phyloP scores from a whole-genome alignment of 768 basidiomycete genomes.

The Pisolithus microcarpus region DNA sequence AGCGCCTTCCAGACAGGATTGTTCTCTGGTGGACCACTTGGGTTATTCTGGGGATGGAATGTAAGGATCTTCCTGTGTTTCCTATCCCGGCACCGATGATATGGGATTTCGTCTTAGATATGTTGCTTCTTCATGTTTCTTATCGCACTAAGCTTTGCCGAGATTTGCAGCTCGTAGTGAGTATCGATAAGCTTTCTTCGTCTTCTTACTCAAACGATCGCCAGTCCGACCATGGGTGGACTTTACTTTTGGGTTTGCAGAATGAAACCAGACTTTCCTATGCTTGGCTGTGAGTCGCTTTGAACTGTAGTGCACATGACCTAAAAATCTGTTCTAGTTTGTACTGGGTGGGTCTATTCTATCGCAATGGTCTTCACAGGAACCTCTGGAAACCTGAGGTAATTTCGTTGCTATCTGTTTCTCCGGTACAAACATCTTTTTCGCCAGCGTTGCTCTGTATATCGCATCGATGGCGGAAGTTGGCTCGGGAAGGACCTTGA shows the following conservation, averaged over 20 bases:
- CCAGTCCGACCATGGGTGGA: constrained; percentile 51
- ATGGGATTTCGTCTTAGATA: too few relatives aligned
- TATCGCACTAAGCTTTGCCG: too few relatives aligned
- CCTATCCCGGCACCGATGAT: too few relatives aligned
- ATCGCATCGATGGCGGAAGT: constrained; percentile 42
- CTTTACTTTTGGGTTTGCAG: constrained; percentile 60
- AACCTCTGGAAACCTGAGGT: constrained; percentile 52
- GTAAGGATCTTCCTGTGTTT: too few relatives aligned
- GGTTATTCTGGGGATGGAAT: too few relatives aligned
- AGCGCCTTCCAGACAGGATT: too few relatives aligned
- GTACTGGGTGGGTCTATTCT: constrained; percentile 37
- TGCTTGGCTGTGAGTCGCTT: constrained; percentile 42
- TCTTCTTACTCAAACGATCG: not conserved
- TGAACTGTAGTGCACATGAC: not conserved
- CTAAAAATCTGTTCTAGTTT: constrained; percentile 18
- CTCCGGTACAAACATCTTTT: not conserved
- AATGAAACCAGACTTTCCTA: constrained; percentile 48
- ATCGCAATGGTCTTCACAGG: constrained; percentile 55
- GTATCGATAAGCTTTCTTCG: too few relatives aligned
- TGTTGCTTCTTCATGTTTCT: too few relatives aligned
- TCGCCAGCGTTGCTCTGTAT: constrained; percentile 42
- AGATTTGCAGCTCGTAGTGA: too few relatives aligned
- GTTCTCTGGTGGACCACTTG: too few relatives aligned
- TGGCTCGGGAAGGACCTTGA: constrained; percentile 36
- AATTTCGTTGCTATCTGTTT: not conserved